Evolutionary conservation across 345 rosid species (phyloP), one percentile per base, ranked within the genome.

Genomic region (Murraya paniculata): DNA sequence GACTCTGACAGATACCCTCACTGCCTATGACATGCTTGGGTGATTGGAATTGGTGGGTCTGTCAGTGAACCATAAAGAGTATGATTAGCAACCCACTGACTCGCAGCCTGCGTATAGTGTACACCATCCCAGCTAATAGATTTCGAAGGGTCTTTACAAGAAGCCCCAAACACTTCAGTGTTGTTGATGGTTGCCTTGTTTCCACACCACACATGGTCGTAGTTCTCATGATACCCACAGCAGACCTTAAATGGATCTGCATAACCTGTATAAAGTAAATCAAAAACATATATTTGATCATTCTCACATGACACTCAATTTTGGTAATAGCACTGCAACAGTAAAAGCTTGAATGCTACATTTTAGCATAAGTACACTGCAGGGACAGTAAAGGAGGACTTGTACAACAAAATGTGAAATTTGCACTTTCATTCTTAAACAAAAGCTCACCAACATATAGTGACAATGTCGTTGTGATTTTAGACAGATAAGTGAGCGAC

Each of bases 141-240:
- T 21, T 66, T 38, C 19, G 87, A 82, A 7, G 95, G 89, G 75
- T 89, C 86, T 74, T 87, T 58, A 74, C 94, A 89, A 56, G 87
- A 74, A 30, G 71, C 89, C 11, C 91, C 90, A 21, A 65, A 80
- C 21, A 88, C 78, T 58, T 81, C 75, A 8, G 89, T 86, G 2
- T 82, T 79, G 76, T 89, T 91, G 7, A 89, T 75, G 4, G 0
- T 68, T 30, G 78, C 84, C 73, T 71, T 91, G 67, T 75, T 74
- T 33, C 95, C 95, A 9, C 93, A 88, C 88, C 91, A 87, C 2
- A 91, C 75, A 61, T 91, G 93, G 73, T 87, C 85, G 31, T 79
- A 83, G 24, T 88, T 82, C 68, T 79, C 87, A 57, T 89, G 93
- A 61, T 83, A 88, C 25, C 93, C 93, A 35, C 93, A 91, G 80